Evolutionary conservation across 371 early-diverging fungal genomes (phyloP).

Genomic region (Apophysomyces variabilis): DNA sequence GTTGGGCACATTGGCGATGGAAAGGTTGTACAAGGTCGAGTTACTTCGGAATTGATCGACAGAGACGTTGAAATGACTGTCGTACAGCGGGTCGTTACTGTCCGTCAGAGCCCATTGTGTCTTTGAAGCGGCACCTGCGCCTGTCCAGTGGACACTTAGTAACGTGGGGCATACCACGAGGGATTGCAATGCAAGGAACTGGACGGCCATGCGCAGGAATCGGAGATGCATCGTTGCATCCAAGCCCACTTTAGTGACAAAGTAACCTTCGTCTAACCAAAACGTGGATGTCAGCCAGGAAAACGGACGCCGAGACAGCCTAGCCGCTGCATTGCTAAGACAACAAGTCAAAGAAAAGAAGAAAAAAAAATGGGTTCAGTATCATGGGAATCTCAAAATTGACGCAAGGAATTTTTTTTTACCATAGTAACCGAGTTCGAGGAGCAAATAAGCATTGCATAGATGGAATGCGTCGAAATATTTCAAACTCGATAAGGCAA

Average conservation of each 20-base stretch:
- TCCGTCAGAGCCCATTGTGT: constrained; percentile 16
- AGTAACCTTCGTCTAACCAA: constrained; percentile 47
- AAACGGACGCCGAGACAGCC: constrained; percentile 48
- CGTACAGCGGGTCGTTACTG: constrained; percentile 20
- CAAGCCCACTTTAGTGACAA: constrained; percentile 58
- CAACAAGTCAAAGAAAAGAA: background rate
- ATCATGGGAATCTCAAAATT: background rate
- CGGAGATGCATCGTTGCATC: constrained; percentile 74
- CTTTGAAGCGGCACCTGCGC: background rate
- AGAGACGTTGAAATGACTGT: constrained; percentile 3
- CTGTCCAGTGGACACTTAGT: constrained; percentile 56
- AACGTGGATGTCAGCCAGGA: constrained; percentile 50
- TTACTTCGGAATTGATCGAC: constrained; percentile 34
- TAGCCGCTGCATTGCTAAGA: constrained; percentile 45
- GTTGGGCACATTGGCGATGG: constrained; percentile 48
- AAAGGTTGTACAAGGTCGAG: constrained; percentile 44
- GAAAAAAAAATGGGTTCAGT: constrained; percentile 3
- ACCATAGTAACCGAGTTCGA: constrained; percentile 54
- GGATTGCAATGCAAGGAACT: constrained; percentile 54
- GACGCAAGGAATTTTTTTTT: constrained; percentile 9
- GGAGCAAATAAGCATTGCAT: constrained; percentile 63
- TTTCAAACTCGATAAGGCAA: constrained; percentile 57
- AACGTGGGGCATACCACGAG: constrained; percentile 53
- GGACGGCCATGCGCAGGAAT: constrained; percentile 67
- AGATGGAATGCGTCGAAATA: constrained; percentile 45